phyloP scores from a whole-genome alignment of 2,329 filamentous ascomycete species.

The Fusarium napiforme region DNA sequence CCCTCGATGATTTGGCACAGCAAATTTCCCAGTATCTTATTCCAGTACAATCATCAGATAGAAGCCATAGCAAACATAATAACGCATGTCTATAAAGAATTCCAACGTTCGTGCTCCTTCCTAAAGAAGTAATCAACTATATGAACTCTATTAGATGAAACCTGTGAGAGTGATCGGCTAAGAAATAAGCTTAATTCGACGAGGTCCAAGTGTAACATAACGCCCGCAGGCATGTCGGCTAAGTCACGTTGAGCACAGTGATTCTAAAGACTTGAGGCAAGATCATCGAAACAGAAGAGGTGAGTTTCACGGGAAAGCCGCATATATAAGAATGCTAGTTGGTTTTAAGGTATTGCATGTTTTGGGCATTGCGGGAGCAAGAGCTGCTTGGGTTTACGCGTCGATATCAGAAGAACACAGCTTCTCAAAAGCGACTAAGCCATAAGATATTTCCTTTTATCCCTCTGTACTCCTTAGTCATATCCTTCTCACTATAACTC shows the following conservation, averaged over 20 bases:
- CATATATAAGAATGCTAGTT: accelerated
- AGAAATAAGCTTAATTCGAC: neutral
- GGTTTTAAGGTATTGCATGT: accelerated
- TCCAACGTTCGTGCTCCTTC: accelerated
- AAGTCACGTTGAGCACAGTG: no score
- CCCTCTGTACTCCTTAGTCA: accelerated
- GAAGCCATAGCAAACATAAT: no score
- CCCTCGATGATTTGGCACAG: neutral
- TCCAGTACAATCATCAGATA: accelerated
- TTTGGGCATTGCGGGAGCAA: neutral
- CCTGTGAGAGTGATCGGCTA: neutral
- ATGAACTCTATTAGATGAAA: neutral
- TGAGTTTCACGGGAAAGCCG: accelerated
- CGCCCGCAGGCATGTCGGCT: neutral
- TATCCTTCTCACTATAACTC: neutral
- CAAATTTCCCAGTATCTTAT: neutral
- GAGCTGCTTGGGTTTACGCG: neutral
- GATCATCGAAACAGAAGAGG: accelerated
- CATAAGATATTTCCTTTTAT: accelerated
- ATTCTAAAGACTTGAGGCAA: accelerated
- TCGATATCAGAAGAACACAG: neutral
- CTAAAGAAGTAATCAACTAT: neutral
- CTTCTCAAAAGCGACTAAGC: neutral
- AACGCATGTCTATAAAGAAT: neutral
- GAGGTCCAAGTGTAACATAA: neutral